Base-by-base conservation (phyloP, 176 grass and related monocot genomes). In the Echinochloa phyllopogon region DNA sequence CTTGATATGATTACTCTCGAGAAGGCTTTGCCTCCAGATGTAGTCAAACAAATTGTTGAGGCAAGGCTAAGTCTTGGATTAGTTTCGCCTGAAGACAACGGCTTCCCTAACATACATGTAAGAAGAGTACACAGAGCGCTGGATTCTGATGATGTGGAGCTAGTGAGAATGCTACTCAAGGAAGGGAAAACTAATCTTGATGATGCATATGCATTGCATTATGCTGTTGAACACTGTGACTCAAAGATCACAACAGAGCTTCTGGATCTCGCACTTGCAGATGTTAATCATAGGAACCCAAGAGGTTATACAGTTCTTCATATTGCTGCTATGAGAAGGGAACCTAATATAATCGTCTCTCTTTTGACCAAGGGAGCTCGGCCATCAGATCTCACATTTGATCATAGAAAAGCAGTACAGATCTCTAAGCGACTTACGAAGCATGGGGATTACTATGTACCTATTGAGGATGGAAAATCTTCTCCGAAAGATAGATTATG, bases 261-360 rank as follows among this genome's bases (percentile, higher is more conserved):
- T 66, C 84, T 99, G 36, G 96, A 99, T 78, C 79, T 91, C 27
- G 86, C 86, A 71, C 88, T 96, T 42, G 96, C 94, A 74, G 91
- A 99, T 88, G 84, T 99, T 87, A 99, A 99, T 84, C 88, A 84
- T 59, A 92, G 77, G 71, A 91, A 99, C 77, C 71, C 66, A 67
- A 90, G 94, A 69, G 94, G 91, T 48, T 99, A 96, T 77, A 99
- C 96, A 2, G 90, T 99, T 69, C 96, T 99, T 86, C 96, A 99
- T 41, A 74, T 92, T 0, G 91, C 96, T 66, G 96, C 94, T 51
- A 92, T 60, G 71, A 84, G 88, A 69, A 94, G 89, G 67, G 96
- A 99, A 38, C 96, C 96, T 69, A 99, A 91, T 79, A 99, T 99
- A 18, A 94, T 99, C 11, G 65, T 94, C 9, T 96, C 96, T 43